Conservation (phyloP, 2,329 filamentous ascomycete species). For the Monilinia polystroma region DNA sequence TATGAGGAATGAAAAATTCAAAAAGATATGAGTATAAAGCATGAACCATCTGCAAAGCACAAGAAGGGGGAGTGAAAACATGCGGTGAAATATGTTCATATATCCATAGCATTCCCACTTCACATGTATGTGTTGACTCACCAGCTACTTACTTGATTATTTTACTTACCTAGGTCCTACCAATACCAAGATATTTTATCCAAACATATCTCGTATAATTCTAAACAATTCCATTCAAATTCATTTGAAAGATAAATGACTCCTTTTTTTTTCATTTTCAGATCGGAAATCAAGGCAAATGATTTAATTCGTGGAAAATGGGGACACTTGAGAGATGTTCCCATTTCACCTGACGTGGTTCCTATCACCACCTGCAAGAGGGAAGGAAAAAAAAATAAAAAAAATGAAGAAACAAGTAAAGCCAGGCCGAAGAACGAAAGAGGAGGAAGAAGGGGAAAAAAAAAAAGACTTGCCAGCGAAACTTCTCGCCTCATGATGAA, state of each 20-base stretch:
- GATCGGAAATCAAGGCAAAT: neutral
- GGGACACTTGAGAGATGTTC: constrained; percentile 1
- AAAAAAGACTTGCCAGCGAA: constrained; percentile 15
- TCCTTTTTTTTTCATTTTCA: neutral
- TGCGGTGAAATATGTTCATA: constrained; percentile 15
- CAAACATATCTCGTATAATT: constrained; percentile 1
- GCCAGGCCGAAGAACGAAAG: neutral
- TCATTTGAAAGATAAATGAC: neutral
- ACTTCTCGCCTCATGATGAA: constrained; percentile 20
- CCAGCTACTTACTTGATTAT: neutral
- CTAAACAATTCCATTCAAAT: neutral
- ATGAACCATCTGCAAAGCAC: constrained; percentile 21
- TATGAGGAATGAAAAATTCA: neutral
- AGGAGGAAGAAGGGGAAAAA: neutral
- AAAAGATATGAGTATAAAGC: neutral
- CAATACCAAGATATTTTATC: neutral
- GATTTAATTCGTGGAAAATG: constrained; percentile 10
- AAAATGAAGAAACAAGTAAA: constrained; percentile 7
- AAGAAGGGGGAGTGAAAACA: constrained; percentile 7
- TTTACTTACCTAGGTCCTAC: neutral
- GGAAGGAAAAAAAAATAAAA: neutral
- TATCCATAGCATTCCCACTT: neutral
- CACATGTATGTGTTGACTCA: constrained; percentile 4
- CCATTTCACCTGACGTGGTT: constrained; percentile 24
- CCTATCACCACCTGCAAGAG: constrained; percentile 1